Base-by-base conservation (phyloP, 257 asterid species). In the Ligustrum vulgare region DNA sequence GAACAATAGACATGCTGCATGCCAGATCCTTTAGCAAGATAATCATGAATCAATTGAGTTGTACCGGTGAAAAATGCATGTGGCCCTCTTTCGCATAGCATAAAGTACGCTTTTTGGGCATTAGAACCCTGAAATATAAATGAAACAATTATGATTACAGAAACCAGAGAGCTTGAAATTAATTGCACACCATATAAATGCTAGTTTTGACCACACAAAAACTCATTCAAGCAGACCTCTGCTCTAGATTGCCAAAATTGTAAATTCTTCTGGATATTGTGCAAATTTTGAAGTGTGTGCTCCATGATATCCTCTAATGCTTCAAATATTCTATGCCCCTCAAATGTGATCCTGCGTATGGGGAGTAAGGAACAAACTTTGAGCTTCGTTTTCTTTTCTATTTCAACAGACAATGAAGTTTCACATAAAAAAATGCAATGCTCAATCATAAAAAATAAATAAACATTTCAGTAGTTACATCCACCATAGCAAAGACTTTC, bases 61-160 rank as follows among this genome's bases (percentile, higher is more conserved):
- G 96, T 75, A 76, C 96, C 97, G 86, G 76, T 82, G 22, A 93
- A n/a, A 87, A 93, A 91, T 66, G 98, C 98, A 70, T 66, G 72
- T 18, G 97, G 98, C 70, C 99, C 99, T 77, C 97, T 84, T 80
- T 91, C 93, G 45, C 98, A 95, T 68, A 95, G 81, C 97, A 95
- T 89, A 84, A 92, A 95, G 86, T 90, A 95, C 63, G 96, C 96
- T 78, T 87, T 89, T 75, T 71, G 89, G 78, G 87, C 85, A 87
- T 83, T 86, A 49, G 99, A 87, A 35, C 89, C 93, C 99, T 95
- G 84, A 75, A 81, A 84, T 41, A 82, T 8, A 60, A 23, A 60
- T 3, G 35, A 60, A 60, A 25, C 7, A 60, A 22, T 23, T 60
- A 60, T 10, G 23, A 23, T 22, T 23, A 23, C 10, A 32, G 35